phyloP scores from a whole-genome alignment of 306 rosid species.

The Pyrus pyrifolia region DNA sequence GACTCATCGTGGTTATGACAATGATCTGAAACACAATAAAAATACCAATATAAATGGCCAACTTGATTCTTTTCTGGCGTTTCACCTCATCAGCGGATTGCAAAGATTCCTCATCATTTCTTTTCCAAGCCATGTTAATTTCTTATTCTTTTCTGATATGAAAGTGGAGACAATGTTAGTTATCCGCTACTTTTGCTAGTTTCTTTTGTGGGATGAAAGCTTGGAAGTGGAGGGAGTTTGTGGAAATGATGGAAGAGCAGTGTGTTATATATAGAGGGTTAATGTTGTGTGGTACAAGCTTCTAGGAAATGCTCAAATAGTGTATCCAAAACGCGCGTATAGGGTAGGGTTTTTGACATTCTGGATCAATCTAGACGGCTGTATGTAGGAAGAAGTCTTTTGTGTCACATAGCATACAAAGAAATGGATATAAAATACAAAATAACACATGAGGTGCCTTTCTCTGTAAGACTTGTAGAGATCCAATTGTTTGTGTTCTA shows the following conservation, averaged over 20 bases:
- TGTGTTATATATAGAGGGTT: background rate
- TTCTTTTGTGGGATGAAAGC: background rate
- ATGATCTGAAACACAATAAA: conserved; percentile 18
- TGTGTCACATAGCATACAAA: background rate
- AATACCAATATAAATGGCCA: background rate
- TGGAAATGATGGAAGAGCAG: background rate
- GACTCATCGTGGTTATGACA: conserved; percentile 2
- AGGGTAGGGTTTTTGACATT: background rate
- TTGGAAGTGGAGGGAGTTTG: background rate
- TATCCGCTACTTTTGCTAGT: background rate
- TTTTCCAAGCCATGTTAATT: background rate
- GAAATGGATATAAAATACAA: background rate
- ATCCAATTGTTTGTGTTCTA: background rate
- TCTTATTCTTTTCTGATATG: no score
- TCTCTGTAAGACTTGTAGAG: background rate
- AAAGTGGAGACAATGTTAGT: background rate
- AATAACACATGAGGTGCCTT: background rate
- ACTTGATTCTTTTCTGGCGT: conserved; percentile 8
- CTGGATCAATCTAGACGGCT: no score
- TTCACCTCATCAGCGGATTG: background rate
- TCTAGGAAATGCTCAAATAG: background rate
- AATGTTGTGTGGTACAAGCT: background rate
- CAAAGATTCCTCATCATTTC: conserved; percentile 13
- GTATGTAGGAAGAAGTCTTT: no score
- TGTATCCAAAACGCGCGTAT: background rate